These are phyloP conservation scores for Botrytis aclada DNA, from an alignment of 2,329 filamentous ascomycete genomes.

Conservation along the genomic window DNA sequence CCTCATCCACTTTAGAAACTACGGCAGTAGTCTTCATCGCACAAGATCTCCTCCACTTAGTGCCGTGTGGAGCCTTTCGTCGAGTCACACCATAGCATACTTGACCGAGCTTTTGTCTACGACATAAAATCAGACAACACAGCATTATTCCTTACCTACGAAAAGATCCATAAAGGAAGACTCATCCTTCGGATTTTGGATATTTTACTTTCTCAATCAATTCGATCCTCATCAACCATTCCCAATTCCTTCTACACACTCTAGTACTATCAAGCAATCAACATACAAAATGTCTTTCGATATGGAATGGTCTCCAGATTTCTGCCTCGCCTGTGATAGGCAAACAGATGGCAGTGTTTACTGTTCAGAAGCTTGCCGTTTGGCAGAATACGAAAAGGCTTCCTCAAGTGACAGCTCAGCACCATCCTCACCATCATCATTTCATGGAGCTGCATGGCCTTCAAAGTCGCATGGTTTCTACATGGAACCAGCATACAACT, in stretches of 20 bases:
- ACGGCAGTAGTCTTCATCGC: slow-evolving; percentile 23
- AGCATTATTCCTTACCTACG: slow-evolving; percentile 14
- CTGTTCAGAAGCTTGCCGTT: slow-evolving; percentile 87
- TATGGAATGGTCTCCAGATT: slow-evolving; percentile 75
- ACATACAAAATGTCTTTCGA: slow-evolving; percentile 36
- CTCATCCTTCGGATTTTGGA: slow-evolving; percentile 11
- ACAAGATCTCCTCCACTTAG: slow-evolving; percentile 25
- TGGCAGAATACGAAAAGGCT: slow-evolving; percentile 80
- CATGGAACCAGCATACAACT: slow-evolving; percentile 74
- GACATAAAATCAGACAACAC: slow-evolving; percentile 22
- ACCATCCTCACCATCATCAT: slow-evolving; percentile 52
- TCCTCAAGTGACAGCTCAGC: slow-evolving; percentile 54
- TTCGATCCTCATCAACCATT: slow-evolving; percentile 14
- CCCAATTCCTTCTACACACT: slow-evolving; percentile 9
- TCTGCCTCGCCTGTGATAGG: slow-evolving; percentile 91
- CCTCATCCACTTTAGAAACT: slow-evolving; percentile 26
- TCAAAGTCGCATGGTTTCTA: slow-evolving; percentile 58
- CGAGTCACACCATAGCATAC: slow-evolving; percentile 35
- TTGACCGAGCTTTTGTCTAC: slow-evolving; percentile 22
- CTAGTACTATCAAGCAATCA: slow-evolving; percentile 14
- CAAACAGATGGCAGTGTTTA: slow-evolving; percentile 79
- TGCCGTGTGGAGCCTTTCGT: slow-evolving; percentile 31
- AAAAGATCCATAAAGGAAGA: slow-evolving; percentile 19
- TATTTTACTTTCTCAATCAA: slow-evolving; percentile 4
- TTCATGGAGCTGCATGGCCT: slow-evolving; percentile 48